Base-by-base conservation (phyloP, 2,329 filamentous ascomycete genomes). In the Colletotrichum siamense region DNA sequence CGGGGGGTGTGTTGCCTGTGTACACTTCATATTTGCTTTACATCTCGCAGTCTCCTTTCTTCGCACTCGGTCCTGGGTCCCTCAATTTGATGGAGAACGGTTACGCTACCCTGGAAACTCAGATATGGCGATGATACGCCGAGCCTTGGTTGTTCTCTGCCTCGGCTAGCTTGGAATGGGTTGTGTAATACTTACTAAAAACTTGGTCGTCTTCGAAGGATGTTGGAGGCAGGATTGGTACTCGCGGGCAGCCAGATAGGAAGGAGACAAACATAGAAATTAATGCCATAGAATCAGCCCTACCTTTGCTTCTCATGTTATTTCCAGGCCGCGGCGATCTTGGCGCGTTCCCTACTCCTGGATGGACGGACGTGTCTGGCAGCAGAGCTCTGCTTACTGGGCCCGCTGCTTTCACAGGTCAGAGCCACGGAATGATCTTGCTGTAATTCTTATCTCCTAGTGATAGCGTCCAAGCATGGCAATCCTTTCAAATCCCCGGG, bases 1-100 rank as follows among this genome's bases (percentile, higher is more conserved):
- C 22, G 64, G 36, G 44, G 26, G 59, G 26, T 8, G 5, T 39
- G 57, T 39, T 34, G 28, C 16, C 49, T 52, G 44, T 65, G 64
- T 32, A 61, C 59, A 52, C 64, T 65, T 63, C 71, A 26, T 69
- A 73, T 74, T 62, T 69, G 65, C 64, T 34, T 30, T 74, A 65
- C 74, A 62, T 76, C 18, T 69, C 52, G 22, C 64, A 26, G 64
- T 65, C 68, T 73, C 24, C 44, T 70, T 36, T 36, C 55, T 63
- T 65, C 61, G 24, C 69, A 55, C 55, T 68, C 44, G 52, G 39
- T 63, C 67, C 67, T 64, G 30, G 26, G 63, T 39, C n/a, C 26
- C 28, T 24, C 13, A n/a, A 39, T 18, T 71, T 34, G 49, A 39
- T 39, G 24, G 26, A 62, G 12, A 62, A 8, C 49, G 26, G 32